Evolutionary conservation across 768 basidiomycete genomes (phyloP).

Genomic region (Termitomyces sp.): DNA sequence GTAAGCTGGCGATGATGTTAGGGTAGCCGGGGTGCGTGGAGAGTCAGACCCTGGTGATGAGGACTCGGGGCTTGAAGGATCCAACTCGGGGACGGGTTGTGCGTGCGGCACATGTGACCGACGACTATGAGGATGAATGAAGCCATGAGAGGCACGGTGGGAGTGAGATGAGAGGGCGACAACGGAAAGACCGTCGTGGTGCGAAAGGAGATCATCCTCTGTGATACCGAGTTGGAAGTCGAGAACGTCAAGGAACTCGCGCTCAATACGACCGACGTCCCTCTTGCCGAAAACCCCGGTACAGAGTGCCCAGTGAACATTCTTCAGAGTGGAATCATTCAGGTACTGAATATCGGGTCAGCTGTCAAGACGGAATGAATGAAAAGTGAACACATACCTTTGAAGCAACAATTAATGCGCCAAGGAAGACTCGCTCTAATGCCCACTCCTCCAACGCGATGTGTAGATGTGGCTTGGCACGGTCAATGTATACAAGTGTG

Average conservation of each 20-base stretch:
- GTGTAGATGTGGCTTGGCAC: slow-evolving; percentile 76
- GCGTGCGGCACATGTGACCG: slow-evolving; percentile 3
- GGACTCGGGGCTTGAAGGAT: slow-evolving; percentile 40
- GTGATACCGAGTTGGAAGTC: slow-evolving; percentile 70
- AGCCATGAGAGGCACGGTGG: slow-evolving; percentile 22
- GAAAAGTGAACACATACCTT: slow-evolving; percentile 50
- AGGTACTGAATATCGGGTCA: slow-evolving; percentile 51
- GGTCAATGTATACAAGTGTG: slow-evolving; percentile 72
- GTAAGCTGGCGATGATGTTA: slow-evolving; percentile 24
- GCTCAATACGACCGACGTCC: slow-evolving; percentile 78
- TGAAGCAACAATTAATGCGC: slow-evolving; percentile 83
- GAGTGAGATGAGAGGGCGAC: slow-evolving; percentile 23
- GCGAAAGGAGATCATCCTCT: slow-evolving; percentile 61
- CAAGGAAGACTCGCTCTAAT: slow-evolving; percentile 86
- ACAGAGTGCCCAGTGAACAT: slow-evolving; percentile 87
- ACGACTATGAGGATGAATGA: slow-evolving; percentile 18
- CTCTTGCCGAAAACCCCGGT: slow-evolving; percentile 81
- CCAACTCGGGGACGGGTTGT: slow-evolving; percentile 39
- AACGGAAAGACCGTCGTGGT: slow-evolving; percentile 41
- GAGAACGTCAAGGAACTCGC: slow-evolving; percentile 78
- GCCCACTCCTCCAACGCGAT: slow-evolving; percentile 86
- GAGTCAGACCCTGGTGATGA: slow-evolving; percentile 29
- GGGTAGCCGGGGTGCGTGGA: slow-evolving; percentile 26
- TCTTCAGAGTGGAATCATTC: slow-evolving; percentile 89
- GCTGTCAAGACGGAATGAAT: slow-evolving; percentile 9